Evolutionary conservation across 257 asterid species (phyloP), one percentile per base, ranked within the genome.

Genomic region (Plantago major): DNA sequence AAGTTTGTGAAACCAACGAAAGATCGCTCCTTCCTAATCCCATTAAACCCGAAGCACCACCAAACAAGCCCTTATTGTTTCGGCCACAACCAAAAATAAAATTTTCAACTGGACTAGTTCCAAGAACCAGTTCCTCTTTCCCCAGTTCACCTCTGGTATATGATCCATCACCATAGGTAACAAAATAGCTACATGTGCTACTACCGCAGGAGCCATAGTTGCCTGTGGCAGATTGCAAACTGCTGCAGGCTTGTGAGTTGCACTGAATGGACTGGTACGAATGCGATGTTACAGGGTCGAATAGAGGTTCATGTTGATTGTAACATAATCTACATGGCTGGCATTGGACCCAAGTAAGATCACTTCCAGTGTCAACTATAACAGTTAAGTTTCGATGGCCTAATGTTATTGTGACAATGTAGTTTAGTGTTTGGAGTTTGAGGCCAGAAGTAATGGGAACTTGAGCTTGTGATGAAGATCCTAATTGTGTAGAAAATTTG

Each of bases 261-360:
- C 96, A 91, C 9, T 60, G 73, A 42, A 88, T 77, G 4, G 87
- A 55, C 37, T 73, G 66, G 67, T 84, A 91, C 0, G 90, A 84
- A 64, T 86, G 78, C 0, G 96, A 91, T 1, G 30, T 13, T 28
- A 54, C 15, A 11, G 98, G 96, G 72, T 84, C 62, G 79, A 80
- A 91, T 15, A 90, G 79, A 10, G 98, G 94, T 48, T 88, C 94
- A 6, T 90, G 87, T 56, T 91, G 98, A 33, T 72, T 67, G 70
- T 91, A 84, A 64, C 98, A 88, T 7, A 71, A 51, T 46, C 71
- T 79, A 55, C 95, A 91, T 46, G 98, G 98, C 59, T 85, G 91
- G 68, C 96, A 91, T 58, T 91, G 98, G 14, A 86, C 86, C 98
- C 96, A 91, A 13, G 95, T 86, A 9, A 91, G 76, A 57, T 91